These are phyloP conservation scores for Galeopsis tetrahit DNA, from an alignment of 257 asterid species.

Conservation along the genomic window DNA sequence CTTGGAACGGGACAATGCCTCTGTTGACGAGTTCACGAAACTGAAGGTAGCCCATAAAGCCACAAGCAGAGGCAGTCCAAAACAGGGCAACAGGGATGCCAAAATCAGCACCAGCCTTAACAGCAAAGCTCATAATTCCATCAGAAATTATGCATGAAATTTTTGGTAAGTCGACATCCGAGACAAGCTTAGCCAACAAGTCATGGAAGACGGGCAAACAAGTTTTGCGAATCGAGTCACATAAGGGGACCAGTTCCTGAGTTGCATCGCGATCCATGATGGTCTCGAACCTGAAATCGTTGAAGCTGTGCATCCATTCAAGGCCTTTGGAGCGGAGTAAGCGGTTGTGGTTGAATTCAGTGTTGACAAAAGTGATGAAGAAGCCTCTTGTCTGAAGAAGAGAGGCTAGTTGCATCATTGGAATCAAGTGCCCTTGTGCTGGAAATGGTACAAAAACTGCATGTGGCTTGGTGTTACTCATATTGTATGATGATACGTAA, in stretches of 20 bases:
- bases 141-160: conserved; percentile 31
- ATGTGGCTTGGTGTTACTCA: conserved; percentile 28
- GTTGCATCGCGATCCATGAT: conserved; percentile 36
- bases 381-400: conserved; percentile 40
- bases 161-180: too few relatives aligned
- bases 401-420: conserved; percentile 36
- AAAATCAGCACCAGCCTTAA: conserved; percentile 29
- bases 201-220: conserved; percentile 27
- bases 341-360: conserved; percentile 43
- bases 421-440: conserved; percentile 42
- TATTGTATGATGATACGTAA: too few relatives aligned
- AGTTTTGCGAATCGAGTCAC: conserved; percentile 22
- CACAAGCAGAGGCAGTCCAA: conserved; percentile 39
- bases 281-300: conserved; percentile 35
- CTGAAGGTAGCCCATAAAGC: conserved; percentile 37
- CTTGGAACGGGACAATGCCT: conserved; percentile 37
- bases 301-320: conserved; percentile 34
- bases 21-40: conserved; percentile 28
- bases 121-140: conserved; percentile 38
- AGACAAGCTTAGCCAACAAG: conserved; percentile 1
- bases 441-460: conserved; percentile 40
- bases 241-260: conserved; percentile 21
- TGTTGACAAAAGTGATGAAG: conserved; percentile 41
- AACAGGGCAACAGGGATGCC: conserved; percentile 30
- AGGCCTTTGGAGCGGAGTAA: conserved; percentile 37